Evolutionary conservation across 345 rosid species (phyloP).

Genomic region (Iberis pinnata): DNA sequence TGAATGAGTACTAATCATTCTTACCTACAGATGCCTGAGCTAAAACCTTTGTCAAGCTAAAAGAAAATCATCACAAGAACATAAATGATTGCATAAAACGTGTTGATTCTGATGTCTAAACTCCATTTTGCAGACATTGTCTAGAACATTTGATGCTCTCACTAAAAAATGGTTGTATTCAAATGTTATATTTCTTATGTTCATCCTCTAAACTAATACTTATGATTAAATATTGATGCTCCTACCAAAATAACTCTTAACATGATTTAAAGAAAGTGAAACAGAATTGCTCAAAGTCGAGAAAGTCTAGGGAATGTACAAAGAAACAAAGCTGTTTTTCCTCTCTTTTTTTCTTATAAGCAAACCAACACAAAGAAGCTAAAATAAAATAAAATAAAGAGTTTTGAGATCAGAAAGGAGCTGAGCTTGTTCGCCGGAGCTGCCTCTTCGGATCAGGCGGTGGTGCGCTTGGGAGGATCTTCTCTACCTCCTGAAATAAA

Average conservation of each 20-base stretch:
- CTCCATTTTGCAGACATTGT: too few relatives aligned
- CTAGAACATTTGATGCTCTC: too few relatives aligned
- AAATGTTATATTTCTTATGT: too few relatives aligned
- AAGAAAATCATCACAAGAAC: too few relatives aligned
- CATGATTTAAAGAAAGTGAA: neutral
- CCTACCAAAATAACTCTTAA: constrained; percentile 5
- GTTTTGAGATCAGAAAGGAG: constrained; percentile 32
- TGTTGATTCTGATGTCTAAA: too few relatives aligned
- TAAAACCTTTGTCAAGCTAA: too few relatives aligned
- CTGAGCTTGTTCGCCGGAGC: constrained; percentile 62
- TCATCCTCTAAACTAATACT: too few relatives aligned
- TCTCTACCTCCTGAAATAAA: constrained; percentile 11
- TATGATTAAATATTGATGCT: neutral
- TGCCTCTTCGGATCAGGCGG: constrained; percentile 59
- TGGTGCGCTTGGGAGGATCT: constrained; percentile 44
- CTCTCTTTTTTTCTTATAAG: constrained; percentile 15
- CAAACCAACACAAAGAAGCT: neutral
- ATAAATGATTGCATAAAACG: too few relatives aligned
- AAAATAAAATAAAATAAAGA: neutral
- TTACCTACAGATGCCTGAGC: too few relatives aligned
- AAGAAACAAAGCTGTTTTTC: constrained; percentile 27
- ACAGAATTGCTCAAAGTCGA: constrained; percentile 28
- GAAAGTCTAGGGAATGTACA: constrained; percentile 29
- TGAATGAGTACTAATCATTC: too few relatives aligned
- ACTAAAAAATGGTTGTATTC: too few relatives aligned